Evolutionary conservation across 345 rosid species (phyloP).

Genomic region (Geranium rotundifolium): DNA sequence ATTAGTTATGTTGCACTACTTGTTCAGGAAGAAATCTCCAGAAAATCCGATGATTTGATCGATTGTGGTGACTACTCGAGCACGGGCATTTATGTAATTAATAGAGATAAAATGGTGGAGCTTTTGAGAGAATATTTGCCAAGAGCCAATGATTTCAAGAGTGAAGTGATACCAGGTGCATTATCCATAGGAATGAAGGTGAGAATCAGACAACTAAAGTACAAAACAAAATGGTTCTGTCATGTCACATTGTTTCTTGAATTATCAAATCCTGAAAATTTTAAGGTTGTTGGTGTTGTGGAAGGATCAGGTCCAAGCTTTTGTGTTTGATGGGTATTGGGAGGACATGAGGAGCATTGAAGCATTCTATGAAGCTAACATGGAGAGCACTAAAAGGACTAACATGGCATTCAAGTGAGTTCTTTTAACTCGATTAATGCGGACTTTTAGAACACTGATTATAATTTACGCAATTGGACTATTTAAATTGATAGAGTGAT

Average conservation of each 20-base stretch:
- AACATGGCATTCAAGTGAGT: slow-evolving; percentile 33
- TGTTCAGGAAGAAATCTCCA: slow-evolving; percentile 28
- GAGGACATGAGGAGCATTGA: slow-evolving; percentile 58
- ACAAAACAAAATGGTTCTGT: background rate
- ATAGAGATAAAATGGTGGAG: slow-evolving; percentile 40
- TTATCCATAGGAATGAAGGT: slow-evolving; percentile 72
- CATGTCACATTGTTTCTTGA: background rate
- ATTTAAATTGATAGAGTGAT: no score
- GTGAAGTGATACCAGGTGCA: slow-evolving; percentile 53
- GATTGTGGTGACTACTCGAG: slow-evolving; percentile 20
- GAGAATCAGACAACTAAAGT: slow-evolving; percentile 16
- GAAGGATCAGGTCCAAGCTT: slow-evolving; percentile 45
- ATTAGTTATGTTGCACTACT: background rate
- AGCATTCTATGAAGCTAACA: slow-evolving; percentile 65
- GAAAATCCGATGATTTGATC: slow-evolving; percentile 7
- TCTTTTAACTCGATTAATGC: slow-evolving; percentile 5
- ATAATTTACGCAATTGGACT: no score
- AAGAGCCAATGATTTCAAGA: slow-evolving; percentile 41
- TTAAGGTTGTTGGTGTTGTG: slow-evolving; percentile 3
- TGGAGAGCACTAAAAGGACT: slow-evolving; percentile 51
- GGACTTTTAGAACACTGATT: no score
- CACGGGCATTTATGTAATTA: slow-evolving; percentile 65
- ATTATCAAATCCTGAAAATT: background rate
- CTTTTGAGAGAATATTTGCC: slow-evolving; percentile 46
- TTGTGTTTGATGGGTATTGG: slow-evolving; percentile 65